Evolutionary conservation across 495 filamentous ascomycete species (phyloP).

Genomic region (Penicillium egyptiacum): DNA sequence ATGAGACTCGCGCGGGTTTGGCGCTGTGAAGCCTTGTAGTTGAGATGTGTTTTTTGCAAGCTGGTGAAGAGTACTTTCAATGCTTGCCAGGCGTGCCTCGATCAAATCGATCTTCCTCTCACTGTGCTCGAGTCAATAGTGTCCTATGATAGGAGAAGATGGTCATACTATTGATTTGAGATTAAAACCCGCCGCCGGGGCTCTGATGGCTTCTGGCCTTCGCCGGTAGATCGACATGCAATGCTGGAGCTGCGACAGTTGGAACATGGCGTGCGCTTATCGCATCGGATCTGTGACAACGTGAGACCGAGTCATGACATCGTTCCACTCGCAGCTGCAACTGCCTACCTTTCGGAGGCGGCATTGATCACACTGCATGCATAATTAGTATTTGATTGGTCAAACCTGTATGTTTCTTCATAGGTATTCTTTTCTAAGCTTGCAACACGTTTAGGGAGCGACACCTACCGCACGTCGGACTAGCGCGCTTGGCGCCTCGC

Average conservation of each 20-base stretch:
- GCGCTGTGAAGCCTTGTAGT: neutral
- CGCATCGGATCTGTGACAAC: slow-evolving; percentile 42
- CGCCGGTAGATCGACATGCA: slow-evolving; percentile 58
- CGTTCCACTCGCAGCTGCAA: neutral
- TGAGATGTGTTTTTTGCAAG: slow-evolving; percentile 22
- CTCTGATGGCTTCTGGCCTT: slow-evolving; percentile 58
- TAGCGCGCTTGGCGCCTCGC: slow-evolving; percentile 20
- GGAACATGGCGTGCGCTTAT: slow-evolving; percentile 47
- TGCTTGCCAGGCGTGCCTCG: slow-evolving; percentile 59
- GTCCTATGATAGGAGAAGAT: neutral
- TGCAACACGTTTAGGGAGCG: slow-evolving; percentile 7
- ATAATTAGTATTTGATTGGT: slow-evolving; percentile 12
- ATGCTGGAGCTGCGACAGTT: slow-evolving; percentile 47
- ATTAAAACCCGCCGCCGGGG: slow-evolving; percentile 63
- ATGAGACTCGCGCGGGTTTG: slow-evolving; percentile 21
- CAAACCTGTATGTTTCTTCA: too few relatives aligned
- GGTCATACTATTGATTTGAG: slow-evolving; percentile 64
- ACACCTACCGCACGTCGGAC: slow-evolving; percentile 37
- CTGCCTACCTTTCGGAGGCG: slow-evolving; percentile 49
- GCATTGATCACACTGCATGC: slow-evolving; percentile 50
- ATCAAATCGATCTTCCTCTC: slow-evolving; percentile 70
- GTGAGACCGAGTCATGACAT: neutral
- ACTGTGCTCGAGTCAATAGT: slow-evolving; percentile 33
- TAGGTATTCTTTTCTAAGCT: neutral
- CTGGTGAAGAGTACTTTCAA: slow-evolving; percentile 53